A percentile compares a stretch with the other conserved stretches of the same genome.
Evolutionary conservation across 192 early-diverging fungal species (phyloP).

Genomic region (Geranomyces michiganensis): DNA sequence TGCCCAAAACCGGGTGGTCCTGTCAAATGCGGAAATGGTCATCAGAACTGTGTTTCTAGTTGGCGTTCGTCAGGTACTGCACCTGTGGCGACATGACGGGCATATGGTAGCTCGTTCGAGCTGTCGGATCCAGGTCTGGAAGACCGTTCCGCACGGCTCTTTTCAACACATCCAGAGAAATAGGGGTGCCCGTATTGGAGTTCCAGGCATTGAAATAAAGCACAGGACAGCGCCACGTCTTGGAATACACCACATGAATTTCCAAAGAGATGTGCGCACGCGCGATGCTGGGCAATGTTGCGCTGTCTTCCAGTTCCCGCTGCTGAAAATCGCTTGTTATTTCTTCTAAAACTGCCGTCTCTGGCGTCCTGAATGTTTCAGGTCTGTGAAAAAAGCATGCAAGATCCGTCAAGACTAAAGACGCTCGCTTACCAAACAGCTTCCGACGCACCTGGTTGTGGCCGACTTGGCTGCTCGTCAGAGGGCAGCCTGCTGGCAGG

Average conservation of each 20-base stretch:
- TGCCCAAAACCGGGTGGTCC: conserved; percentile 60
- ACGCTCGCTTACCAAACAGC: too few species aligned
- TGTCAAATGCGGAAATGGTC: conserved; percentile 8
- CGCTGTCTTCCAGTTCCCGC: too few species aligned
- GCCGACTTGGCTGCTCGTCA: too few species aligned
- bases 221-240: conserved; percentile 62
- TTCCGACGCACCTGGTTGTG: too few species aligned
- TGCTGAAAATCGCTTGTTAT: too few species aligned
- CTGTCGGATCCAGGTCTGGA: not conserved
- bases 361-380: too few species aligned
- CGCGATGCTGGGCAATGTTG: too few species aligned
- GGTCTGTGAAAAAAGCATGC: too few species aligned
- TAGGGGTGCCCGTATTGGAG: conserved; percentile 36
- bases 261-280: conserved; percentile 14
- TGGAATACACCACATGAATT: conserved; percentile 64
- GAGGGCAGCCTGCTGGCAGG: too few species aligned
- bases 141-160: not conserved
- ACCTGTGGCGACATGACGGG: conserved; percentile 12
- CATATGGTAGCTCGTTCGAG: conserved; percentile 6
- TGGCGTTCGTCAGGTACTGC: not conserved
- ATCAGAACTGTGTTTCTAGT: not conserved
- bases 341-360: too few species aligned
- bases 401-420: too few species aligned
- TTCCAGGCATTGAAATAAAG: conserved; percentile 62
- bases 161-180: conserved; percentile 46